Base-by-base conservation (phyloP, 1,139 yeast genomes). In the Candida mesenterica region DNA sequence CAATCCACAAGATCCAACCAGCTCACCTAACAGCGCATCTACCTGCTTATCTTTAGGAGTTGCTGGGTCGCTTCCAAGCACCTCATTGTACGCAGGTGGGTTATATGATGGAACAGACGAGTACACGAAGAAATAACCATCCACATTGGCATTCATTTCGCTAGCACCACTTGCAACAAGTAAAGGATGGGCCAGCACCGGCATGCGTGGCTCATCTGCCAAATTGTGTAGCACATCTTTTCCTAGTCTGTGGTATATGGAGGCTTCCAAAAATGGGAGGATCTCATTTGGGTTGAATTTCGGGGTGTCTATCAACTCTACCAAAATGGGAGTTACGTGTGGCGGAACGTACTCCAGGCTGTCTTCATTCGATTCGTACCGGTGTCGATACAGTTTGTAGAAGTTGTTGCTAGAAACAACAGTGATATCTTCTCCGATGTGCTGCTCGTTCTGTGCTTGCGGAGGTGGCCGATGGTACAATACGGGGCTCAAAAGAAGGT, bases 151-250 rank as follows among this genome's bases (percentile, higher is more conserved):
- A 53, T 83, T 82, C 44, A 84, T 58, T 42, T 82, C 90, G 35
- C 86, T 75, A 3, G 89, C 86, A 1, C 92, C 92, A 34, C 87
- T 79, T 4, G 88, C 90, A 4, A 82, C 86, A 10, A 84, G 57
- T 38, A 84, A 55, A 3, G 89, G 85, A 39, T 77, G 79, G 5
- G 88, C 79, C 26, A 77, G 71, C 0, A 78, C 84, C 3, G 82
- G 79, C 39, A 68, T 61, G 28, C 87, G 57, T 2, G 88, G 87
- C 43, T 77, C 85, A 45, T 79, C 72, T 5, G 86, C 85, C 32
- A 83, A 61, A 34, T 82, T 82, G 32, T 69, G 70, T 26, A 84
- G 57, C 10, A 79, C 69, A 25, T 77, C 79, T 36, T 70, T 73
- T 31, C 80, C 83, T 29, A 84, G 53, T 42, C 78, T 71, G 27